Conservation (phyloP, 768 basidiomycete genomes). For the Pleurotus platypus region DNA sequence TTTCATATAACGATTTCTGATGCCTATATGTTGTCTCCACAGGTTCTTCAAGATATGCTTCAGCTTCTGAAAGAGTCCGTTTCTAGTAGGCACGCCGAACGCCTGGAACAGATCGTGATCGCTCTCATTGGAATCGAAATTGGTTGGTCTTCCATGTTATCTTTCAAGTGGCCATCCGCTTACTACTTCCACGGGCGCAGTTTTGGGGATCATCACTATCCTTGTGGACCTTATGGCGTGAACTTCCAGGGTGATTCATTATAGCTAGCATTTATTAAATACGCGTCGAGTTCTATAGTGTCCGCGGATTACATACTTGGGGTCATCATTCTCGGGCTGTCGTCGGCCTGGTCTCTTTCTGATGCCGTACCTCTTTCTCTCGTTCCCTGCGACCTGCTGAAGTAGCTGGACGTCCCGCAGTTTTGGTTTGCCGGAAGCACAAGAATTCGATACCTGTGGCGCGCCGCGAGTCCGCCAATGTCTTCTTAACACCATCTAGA, state of each 20-base stretch:
- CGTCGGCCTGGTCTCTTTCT: slow-evolving; percentile 6
- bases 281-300: not conserved
- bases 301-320: not conserved
- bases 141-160: slow-evolving; percentile 36
- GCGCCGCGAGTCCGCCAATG: slow-evolving; percentile 79
- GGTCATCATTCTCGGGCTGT: not conserved
- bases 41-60: slow-evolving; percentile 97
- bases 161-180: not conserved
- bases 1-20: not conserved
- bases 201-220: slow-evolving; percentile 88
- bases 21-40: not conserved
- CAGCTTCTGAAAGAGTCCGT: slow-evolving; percentile 94
- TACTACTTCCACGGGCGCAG: slow-evolving; percentile 28
- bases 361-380: slow-evolving; percentile 1
- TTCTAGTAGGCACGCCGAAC: slow-evolving; percentile 84
- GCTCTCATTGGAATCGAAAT: slow-evolving; percentile 88
- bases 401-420: not conserved
- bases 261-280: not conserved
- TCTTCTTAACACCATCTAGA: slow-evolving; percentile 89
- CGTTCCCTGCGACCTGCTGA: slow-evolving; percentile 8
- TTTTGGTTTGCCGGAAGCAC: slow-evolving; percentile 80
- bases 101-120: slow-evolving; percentile 91
- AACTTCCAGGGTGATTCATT: not conserved
- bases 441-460: slow-evolving; percentile 94
- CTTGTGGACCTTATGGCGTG: slow-evolving; percentile 77